Evolutionary conservation across 768 basidiomycete genomes (phyloP).

Genomic region (Lactifluus hygrophoroides): DNA sequence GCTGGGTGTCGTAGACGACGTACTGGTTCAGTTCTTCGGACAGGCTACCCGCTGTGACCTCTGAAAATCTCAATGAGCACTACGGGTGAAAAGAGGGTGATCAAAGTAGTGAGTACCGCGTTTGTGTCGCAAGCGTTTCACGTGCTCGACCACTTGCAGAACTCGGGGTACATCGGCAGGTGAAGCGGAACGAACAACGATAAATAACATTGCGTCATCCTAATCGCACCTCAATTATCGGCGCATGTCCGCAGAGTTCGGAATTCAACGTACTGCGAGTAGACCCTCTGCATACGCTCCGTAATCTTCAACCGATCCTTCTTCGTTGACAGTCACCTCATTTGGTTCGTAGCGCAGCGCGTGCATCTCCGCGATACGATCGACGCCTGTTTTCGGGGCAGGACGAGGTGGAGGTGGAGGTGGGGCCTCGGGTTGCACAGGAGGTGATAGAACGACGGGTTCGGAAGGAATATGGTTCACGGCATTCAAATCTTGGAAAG

Average conservation of each 20-base stretch:
- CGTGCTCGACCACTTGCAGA: constrained; percentile 69
- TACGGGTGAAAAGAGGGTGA: too few species aligned
- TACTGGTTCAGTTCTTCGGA: constrained; percentile 67
- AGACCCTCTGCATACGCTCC: constrained; percentile 57
- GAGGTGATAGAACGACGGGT: neutral
- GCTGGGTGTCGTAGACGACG: constrained; percentile 57
- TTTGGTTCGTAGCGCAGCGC: constrained; percentile 60
- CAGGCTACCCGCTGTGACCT: constrained; percentile 29
- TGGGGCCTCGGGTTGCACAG: constrained; percentile 20
- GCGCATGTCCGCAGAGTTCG: too few species aligned
- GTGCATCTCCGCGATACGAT: constrained; percentile 67
- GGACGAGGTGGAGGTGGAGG: constrained; percentile 52
- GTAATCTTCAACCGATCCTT: constrained; percentile 57
- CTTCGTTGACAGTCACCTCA: constrained; percentile 61
- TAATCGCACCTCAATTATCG: constrained; percentile 22
- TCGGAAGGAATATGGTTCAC: constrained; percentile 32
- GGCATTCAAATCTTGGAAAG: constrained; percentile 68
- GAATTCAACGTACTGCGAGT: constrained; percentile 40
- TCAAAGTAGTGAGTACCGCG: constrained; percentile 36
- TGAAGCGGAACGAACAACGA: constrained; percentile 59
- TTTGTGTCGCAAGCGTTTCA: constrained; percentile 69
- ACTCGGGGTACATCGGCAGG: constrained; percentile 67
- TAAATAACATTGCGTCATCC: constrained; percentile 78
- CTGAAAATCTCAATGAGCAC: too few species aligned
- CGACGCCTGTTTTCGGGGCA: constrained; percentile 54